Evolutionary conservation across 176 grass and related monocot genomes (phyloP).

Genomic region (Eleusine coracana): DNA sequence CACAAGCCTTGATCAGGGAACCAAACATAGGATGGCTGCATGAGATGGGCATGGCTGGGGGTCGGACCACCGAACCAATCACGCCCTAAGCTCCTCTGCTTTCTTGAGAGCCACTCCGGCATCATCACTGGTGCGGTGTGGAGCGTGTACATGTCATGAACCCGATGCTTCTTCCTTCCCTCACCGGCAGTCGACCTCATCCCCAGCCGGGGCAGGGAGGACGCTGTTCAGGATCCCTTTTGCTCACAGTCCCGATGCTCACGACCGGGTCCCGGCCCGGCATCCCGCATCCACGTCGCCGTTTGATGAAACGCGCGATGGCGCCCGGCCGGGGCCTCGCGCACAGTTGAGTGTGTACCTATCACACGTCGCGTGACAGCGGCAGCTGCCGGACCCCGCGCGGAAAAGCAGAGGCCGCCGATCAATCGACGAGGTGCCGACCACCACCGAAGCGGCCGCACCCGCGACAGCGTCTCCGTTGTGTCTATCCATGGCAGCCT

Average conservation of each 20-base stretch:
- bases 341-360: neutral
- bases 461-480: neutral
- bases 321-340: neutral
- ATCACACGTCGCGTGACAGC: constrained; percentile 23
- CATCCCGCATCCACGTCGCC: constrained; percentile 16
- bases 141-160: neutral
- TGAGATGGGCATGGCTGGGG: no score
- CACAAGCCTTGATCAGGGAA: no score
- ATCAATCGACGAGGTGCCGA: neutral
- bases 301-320: neutral
- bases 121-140: no score
- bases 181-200: neutral
- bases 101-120: no score
- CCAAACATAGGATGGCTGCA: no score
- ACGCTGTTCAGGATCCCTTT: neutral
- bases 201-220: neutral
- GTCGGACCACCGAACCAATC: no score
- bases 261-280: neutral
- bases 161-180: neutral
- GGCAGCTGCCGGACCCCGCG: neutral
- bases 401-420: constrained; percentile 11
- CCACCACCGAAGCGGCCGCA: neutral
- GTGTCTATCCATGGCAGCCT: neutral
- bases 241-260: neutral
- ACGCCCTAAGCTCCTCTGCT: no score